phyloP scores from a whole-genome alignment of 139 green algal species.

The Prasinococcaceae sp. region DNA sequence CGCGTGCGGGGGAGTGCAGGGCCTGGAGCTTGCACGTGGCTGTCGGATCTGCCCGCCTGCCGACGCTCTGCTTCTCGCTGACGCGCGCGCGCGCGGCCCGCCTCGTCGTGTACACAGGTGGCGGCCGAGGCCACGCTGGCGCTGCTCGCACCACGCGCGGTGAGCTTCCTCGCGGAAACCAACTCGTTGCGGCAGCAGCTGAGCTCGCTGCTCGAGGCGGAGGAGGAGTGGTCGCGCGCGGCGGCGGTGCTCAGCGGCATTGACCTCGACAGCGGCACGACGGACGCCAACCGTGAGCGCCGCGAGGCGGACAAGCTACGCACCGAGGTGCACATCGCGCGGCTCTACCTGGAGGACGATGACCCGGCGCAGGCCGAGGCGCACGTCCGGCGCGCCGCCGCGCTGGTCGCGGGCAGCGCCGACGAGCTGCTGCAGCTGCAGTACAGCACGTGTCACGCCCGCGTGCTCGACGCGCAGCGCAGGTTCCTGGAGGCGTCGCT shows the following conservation, averaged over 20 bases:
- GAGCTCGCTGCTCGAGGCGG: slow-evolving; percentile 41
- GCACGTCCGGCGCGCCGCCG: slow-evolving; percentile 82
- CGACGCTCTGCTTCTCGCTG: too few relatives aligned
- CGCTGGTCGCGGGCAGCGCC: slow-evolving; percentile 50
- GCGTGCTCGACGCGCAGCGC: slow-evolving; percentile 87
- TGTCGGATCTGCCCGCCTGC: too few relatives aligned
- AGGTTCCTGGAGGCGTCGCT: slow-evolving; percentile 78
- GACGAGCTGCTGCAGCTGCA: slow-evolving; percentile 73
- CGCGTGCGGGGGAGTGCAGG: too few relatives aligned
- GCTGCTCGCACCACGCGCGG: too few relatives aligned
- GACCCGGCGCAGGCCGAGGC: slow-evolving; percentile 76
- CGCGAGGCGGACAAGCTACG: slow-evolving; percentile 57
- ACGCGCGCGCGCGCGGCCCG: too few relatives aligned
- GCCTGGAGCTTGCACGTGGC: too few relatives aligned
- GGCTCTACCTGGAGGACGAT: slow-evolving; percentile 81
- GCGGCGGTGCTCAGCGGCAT: slow-evolving; percentile 78
- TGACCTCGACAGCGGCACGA: slow-evolving; percentile 38
- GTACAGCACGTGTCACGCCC: slow-evolving; percentile 85
- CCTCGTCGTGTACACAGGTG: too few relatives aligned
- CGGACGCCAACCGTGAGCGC: slow-evolving; percentile 3
- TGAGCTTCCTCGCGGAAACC: too few relatives aligned
- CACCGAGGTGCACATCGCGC: slow-evolving; percentile 84
- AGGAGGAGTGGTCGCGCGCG: slow-evolving; percentile 80
- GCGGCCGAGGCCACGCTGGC: too few relatives aligned
- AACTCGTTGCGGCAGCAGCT: slow-evolving; percentile 58